Conservation (phyloP, 2,329 filamentous ascomycete genomes). For the Alternaria sp. region DNA sequence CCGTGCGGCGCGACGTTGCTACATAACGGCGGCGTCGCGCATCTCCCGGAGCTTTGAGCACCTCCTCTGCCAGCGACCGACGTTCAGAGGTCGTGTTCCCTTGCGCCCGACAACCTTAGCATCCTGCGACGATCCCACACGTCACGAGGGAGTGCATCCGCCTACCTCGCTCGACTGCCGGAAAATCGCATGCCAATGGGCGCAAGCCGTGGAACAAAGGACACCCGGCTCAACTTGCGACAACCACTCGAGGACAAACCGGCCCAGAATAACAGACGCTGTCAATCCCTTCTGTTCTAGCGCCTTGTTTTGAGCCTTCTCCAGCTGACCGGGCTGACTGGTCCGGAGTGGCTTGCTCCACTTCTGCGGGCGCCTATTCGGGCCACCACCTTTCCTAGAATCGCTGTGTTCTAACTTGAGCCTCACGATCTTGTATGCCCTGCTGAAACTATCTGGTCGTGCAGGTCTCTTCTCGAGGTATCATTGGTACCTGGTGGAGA, state of each 20-base stretch:
- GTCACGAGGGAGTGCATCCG: constrained; percentile 38
- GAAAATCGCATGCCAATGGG: constrained; percentile 40
- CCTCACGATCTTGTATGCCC: constrained; percentile 53
- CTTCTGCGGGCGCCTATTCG: constrained; percentile 50
- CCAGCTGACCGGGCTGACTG: constrained; percentile 51
- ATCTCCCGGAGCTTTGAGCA: constrained; percentile 39
- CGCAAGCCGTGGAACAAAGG: constrained; percentile 51
- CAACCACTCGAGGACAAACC: constrained; percentile 42
- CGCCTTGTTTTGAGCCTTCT: constrained; percentile 45
- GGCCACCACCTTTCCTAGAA: constrained; percentile 45
- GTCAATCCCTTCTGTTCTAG: constrained; percentile 34
- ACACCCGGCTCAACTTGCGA: constrained; percentile 41
- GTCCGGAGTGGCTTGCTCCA: constrained; percentile 45
- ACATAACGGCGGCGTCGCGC: constrained; percentile 46
- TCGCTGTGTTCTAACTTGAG: constrained; percentile 53
- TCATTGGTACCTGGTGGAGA: constrained; percentile 46
- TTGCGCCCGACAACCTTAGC: constrained; percentile 46
- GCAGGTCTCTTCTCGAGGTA: constrained; percentile 50
- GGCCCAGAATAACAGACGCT: constrained; percentile 42
- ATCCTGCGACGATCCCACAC: constrained; percentile 34
- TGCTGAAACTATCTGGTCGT: constrained; percentile 53
- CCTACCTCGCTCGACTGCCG: constrained; percentile 32
- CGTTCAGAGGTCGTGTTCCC: constrained; percentile 49
- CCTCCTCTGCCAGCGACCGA: constrained; percentile 47
- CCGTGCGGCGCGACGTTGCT: constrained; percentile 32